Evolutionary conservation across 2,329 filamentous ascomycete species (phyloP), one percentile per base, ranked within the genome.

Genomic region (Cryphonectria carpinicola): DNA sequence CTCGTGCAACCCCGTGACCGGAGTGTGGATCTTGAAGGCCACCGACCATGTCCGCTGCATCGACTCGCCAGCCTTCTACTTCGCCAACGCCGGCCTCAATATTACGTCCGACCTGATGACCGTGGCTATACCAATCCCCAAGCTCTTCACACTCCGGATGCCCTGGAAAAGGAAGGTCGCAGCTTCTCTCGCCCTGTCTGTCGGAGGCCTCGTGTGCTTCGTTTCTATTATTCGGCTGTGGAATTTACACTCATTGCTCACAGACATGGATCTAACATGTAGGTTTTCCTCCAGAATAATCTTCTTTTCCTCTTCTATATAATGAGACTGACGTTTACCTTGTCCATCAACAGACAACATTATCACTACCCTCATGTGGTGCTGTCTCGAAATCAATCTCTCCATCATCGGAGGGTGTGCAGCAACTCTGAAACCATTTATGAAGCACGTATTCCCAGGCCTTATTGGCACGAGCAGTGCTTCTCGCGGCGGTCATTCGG

Each of bases 61-160:
- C 60, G 5, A 62, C 35, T 41, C 37, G n/a, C 60, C 17, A 6
- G 60, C n/a, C 19, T 62, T 62, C n/a, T 62, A 62, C 25, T 62
- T 62, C n/a, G 60, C 60, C 35, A 62, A 39, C 35, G 60, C 60
- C 5, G 60, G 60, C 1, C 11, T 62, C 8, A 62, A 62, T 35
- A 62, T 62, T 19, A n/a, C 60, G 35, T 62, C 60, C 19, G 60
- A 62, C 60, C n/a, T 62, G 35, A 62, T 62, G 37, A 62, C 60
- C 32, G 35, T 62, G 35, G n/a, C 37, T 35, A 62, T 62, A 39
- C 60, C 60, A 6, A 62, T 62, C 19, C 60, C 60, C 35, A 62
- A 62, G 35, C 60, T 62, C 8, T 41, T 22, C 19, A 41, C 60
- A 6, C 60, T 62, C 60, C 60, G 60, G 19, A 62, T 62, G 60